phyloP scores from a whole-genome alignment of 352 stramenopile genomes.

The Pythium rishiriense region DNA sequence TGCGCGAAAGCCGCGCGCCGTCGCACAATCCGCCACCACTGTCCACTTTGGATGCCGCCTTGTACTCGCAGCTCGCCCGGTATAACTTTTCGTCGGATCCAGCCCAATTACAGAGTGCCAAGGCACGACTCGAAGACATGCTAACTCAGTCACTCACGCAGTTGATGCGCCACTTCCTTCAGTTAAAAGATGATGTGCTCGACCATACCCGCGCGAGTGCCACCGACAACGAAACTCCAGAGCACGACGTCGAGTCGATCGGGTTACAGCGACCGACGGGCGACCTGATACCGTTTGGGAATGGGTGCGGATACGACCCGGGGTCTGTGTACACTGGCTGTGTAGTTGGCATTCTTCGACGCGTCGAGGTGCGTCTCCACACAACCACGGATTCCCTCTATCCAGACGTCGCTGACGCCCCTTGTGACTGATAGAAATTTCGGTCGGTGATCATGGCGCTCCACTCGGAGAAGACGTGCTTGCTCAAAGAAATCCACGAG shows the following conservation, averaged over 20 bases:
- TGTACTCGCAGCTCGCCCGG: slow-evolving; percentile 36
- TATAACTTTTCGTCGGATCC: slow-evolving; percentile 57
- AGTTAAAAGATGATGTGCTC: slow-evolving; percentile 9
- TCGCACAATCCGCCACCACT: slow-evolving; percentile 1
- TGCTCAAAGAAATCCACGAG: slow-evolving; percentile 32
- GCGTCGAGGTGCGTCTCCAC: slow-evolving; percentile 45
- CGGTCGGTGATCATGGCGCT: slow-evolving; percentile 38
- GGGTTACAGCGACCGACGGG: slow-evolving; percentile 6
- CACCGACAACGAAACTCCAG: slow-evolving; percentile 1
- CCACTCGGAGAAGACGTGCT: slow-evolving; percentile 38
- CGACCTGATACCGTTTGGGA: slow-evolving; percentile 27
- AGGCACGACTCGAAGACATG: slow-evolving; percentile 21
- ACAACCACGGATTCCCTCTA: not conserved
- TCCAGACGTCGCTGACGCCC: not conserved
- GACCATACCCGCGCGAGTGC: not conserved
- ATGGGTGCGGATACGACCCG: slow-evolving; percentile 38
- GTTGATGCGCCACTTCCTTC: slow-evolving; percentile 18
- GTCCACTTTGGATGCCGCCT: not conserved
- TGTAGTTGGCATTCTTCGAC: slow-evolving; percentile 47
- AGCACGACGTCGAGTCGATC: not conserved
- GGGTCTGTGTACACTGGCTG: slow-evolving; percentile 48
- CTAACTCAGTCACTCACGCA: slow-evolving; percentile 15
- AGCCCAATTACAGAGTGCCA: slow-evolving; percentile 33
- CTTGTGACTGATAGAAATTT: slow-evolving; percentile 31
- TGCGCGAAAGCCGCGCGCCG: slow-evolving; percentile 40